These are phyloP conservation scores for Aspergillus sp. DNA, from an alignment of 2,329 filamentous ascomycete species.

Conservation along the genomic window DNA sequence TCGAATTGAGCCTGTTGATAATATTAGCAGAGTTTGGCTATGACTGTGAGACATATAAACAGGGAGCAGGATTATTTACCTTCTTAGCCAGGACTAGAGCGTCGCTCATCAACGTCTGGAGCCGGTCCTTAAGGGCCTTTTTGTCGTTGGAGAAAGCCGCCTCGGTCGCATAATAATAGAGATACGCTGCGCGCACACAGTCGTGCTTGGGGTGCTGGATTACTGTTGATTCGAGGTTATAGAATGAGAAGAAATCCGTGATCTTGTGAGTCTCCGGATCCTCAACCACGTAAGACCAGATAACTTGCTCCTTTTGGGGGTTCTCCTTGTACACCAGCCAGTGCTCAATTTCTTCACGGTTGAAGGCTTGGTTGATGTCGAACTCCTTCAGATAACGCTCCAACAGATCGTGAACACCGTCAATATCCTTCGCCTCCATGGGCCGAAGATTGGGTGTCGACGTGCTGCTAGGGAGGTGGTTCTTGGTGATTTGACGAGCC, in stretches of 20 bases:
- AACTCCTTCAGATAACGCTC: slow-evolving; percentile 76
- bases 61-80: slow-evolving; percentile 35
- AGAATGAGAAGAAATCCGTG: slow-evolving; percentile 97
- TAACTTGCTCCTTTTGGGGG: slow-evolving; percentile 70
- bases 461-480: slow-evolving; percentile 74
- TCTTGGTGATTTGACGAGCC: slow-evolving; percentile 80
- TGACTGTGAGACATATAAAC: neutral
- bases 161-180: slow-evolving; percentile 95
- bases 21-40: slow-evolving; percentile 1
- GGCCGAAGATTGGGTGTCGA: slow-evolving; percentile 71
- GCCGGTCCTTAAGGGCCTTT: slow-evolving; percentile 68
- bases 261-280: slow-evolving; percentile 71
- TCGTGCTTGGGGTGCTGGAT: slow-evolving; percentile 78
- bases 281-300: slow-evolving; percentile 93
- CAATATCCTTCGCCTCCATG: slow-evolving; percentile 77
- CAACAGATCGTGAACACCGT: slow-evolving; percentile 71
- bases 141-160: slow-evolving; percentile 61
- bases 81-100: slow-evolving; percentile 84
- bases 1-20: slow-evolving; percentile 69
- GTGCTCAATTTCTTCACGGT: slow-evolving; percentile 77
- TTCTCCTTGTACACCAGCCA: slow-evolving; percentile 76
- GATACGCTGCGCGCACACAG: slow-evolving; percentile 83
- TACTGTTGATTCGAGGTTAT: slow-evolving; percentile 88
- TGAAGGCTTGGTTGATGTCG: slow-evolving; percentile 80
- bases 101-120: slow-evolving; percentile 80